Evolutionary conservation across 768 basidiomycete species (phyloP).

Genomic region (Hortiboletus flavorubellus): DNA sequence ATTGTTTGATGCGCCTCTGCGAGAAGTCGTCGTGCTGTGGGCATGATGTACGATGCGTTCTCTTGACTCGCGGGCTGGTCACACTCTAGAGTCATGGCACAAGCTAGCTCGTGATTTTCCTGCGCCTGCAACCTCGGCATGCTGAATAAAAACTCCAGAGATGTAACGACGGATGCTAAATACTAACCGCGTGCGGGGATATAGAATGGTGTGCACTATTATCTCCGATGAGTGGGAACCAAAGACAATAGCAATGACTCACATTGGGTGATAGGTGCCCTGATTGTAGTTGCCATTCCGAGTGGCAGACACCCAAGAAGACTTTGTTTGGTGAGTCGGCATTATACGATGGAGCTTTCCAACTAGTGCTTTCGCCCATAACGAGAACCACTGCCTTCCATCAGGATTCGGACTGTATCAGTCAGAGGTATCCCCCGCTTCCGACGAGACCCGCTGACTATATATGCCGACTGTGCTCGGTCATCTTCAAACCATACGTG

Average conservation of each 20-base stretch:
- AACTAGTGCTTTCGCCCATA: not conserved
- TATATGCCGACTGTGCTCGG: not conserved
- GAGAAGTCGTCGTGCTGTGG: constrained; percentile 20
- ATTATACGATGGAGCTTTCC: constrained; percentile 1
- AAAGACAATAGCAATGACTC: constrained; percentile 17
- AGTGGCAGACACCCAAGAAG: constrained; percentile 4
- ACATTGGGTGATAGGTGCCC: constrained; percentile 17
- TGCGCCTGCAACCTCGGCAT: constrained; percentile 1
- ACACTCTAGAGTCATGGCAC: not conserved
- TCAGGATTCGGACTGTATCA: constrained; percentile 4
- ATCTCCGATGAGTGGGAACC: constrained; percentile 11
- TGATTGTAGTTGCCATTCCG: constrained; percentile 11
- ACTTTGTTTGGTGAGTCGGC: not conserved
- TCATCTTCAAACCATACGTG: not conserved
- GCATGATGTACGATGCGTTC: not conserved
- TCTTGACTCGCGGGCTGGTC: not conserved
- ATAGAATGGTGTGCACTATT: not conserved
- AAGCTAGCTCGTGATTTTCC: not conserved
- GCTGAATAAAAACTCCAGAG: constrained; percentile 7
- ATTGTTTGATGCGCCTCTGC: constrained; percentile 29
- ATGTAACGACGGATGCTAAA: not conserved
- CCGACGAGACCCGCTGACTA: not conserved
- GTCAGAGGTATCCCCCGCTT: not conserved
- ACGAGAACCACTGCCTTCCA: not conserved
- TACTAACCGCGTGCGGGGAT: constrained; percentile 7